Percentiles rank a stretch among this genome's conserved stretches.
These are phyloP conservation scores for Croton laevigatus DNA, from an alignment of 441 rosid genomes.

Conservation along the genomic window DNA sequence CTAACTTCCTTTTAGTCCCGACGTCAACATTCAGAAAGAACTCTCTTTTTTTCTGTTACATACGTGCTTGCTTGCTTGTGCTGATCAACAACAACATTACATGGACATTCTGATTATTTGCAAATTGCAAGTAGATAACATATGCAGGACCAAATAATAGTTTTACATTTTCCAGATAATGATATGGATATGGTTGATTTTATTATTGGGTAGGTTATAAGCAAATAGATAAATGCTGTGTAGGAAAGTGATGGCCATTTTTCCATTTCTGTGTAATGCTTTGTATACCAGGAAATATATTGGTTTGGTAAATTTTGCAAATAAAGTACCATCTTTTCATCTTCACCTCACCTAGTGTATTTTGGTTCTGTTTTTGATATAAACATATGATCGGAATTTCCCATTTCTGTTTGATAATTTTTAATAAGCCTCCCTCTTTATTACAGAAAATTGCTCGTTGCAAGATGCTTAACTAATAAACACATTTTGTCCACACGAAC, in stretches of 20 bases:
- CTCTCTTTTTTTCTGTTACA: no score
- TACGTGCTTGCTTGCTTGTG: no score
- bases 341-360: background rate
- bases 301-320: background rate
- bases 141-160: no score
- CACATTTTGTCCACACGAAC: background rate
- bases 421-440: background rate
- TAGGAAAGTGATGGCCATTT: background rate
- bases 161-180: no score
- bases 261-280: background rate
- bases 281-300: background rate
- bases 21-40: no score
- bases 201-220: no score
- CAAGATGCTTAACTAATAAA: background rate
- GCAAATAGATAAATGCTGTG: background rate
- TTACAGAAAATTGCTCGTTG: background rate
- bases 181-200: no score
- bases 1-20: no score
- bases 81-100: no score
- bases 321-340: background rate
- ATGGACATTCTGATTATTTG: no score
- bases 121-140: no score
- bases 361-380: background rate
- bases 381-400: background rate
- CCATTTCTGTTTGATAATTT: background rate